Base-by-base conservation (phyloP, 2,329 filamentous ascomycete genomes). In the Sporothrix pallida region DNA sequence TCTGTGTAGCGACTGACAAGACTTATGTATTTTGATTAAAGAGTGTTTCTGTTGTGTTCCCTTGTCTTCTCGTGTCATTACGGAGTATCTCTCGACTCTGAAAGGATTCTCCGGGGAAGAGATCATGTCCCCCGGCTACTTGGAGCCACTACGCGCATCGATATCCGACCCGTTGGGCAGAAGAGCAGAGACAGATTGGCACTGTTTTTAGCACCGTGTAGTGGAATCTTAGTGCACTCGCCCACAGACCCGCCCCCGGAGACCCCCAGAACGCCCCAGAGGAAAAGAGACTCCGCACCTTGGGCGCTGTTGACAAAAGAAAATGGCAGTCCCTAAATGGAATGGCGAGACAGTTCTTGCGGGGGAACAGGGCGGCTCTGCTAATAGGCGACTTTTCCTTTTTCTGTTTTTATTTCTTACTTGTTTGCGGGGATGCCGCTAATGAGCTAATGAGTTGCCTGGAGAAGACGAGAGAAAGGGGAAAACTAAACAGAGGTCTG, bases 221-320 rank as follows among this genome's bases (percentile, higher is more conserved):
- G 26, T 37, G 26, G 56, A 12, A 20, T 31, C 20, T 20, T 9
- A 13, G 8, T 12, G 31, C 31, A 6, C 4, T 7, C 31, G 31
- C 31, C 31, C 31, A 37, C 31, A 37, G 44, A 69, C 65, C 46
- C 9, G 67, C 50, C 26, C 37, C 37, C 69, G 7, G 31, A 37
- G 31, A 37, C 4, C 31, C 31, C 31, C 31, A 44, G 15, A 9
- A 48, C 69, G 37, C 17, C 10, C n/a, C 12, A n/a, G 37, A 46
- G 69, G 69, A 71, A 71, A 71, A 71, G 54, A 60, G 69, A 60
- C 52, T 71, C 54, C 65, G 48, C 46, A 3, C 20, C 31, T 37
- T 37, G 31, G 31, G 31, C 12, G 65, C 52, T 42, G 20, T 15
- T 26, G 46, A 20, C 46, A 20, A 17, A 4, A 31, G 17, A 4